These are phyloP conservation scores for Lipomyces yamanashiensis DNA, from an alignment of 805 yeast genomes.

Conservation along the genomic window DNA sequence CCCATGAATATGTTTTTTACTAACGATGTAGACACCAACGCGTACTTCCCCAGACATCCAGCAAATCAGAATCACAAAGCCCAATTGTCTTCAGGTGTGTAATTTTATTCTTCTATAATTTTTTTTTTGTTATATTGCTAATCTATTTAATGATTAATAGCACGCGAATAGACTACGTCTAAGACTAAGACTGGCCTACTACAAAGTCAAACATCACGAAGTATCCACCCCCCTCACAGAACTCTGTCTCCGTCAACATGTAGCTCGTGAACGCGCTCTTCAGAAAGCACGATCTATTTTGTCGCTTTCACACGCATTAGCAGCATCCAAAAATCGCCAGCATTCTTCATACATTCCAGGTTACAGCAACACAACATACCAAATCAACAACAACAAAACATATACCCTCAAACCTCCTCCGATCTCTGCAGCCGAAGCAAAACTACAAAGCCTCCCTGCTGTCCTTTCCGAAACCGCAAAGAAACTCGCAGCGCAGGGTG, in stretches of 20 bases:
- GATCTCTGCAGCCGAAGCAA: conserved; percentile 9
- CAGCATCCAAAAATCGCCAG: background rate
- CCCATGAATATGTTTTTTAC: background rate
- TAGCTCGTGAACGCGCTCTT: background rate
- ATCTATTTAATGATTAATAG: no score
- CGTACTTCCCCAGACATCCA: background rate
- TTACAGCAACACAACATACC: background rate
- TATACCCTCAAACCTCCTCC: background rate
- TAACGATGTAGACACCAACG: background rate
- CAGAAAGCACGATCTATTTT: background rate
- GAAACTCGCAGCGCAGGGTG: conserved; percentile 19
- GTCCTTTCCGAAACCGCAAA: conserved; percentile 30
- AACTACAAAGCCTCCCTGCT: conserved; percentile 17
- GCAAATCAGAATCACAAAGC: background rate
- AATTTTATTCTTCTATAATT: background rate
- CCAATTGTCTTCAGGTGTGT: conserved; percentile 9
- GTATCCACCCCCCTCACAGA: conserved; percentile 40
- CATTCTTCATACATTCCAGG: background rate
- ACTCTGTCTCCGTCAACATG: background rate
- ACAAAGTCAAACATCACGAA: conserved; percentile 45
- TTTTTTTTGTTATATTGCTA: background rate
- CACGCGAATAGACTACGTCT: conserved; percentile 42
- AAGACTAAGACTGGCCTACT: conserved; percentile 45
- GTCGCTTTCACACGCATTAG: background rate
- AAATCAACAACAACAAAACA: background rate